Evolutionary conservation across 148 eudicot species (phyloP), one percentile per base, ranked within the genome.

Genomic region (Talinum fruticosum): DNA sequence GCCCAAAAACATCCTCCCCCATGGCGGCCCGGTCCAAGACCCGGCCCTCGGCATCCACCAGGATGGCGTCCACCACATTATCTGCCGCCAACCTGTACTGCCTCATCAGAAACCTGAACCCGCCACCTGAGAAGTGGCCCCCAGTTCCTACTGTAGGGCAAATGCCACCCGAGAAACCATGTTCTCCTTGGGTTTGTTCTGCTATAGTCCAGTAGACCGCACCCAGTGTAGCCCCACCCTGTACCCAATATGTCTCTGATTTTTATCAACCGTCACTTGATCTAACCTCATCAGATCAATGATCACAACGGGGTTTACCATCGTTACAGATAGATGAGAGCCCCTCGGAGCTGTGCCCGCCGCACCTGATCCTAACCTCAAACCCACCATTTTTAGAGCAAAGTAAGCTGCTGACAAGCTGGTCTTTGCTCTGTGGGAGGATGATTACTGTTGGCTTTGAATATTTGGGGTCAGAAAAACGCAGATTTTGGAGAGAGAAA

Each of bases 1-100:
- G 93, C 91, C 91, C 93, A 90, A 65, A 90, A n/a, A 90, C 88
- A 18, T 90, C 90, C 72, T 90, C 90, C 32, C 89, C 93, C 93
- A 90, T 88, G 28, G 82, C 53, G 8, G 72, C 85, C 36, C 90
- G 76, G 62, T 90, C 81, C 65, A 89, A 33, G 57, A 87, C 36
- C 78, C 69, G 66, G 62, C 93, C 93, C 1, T 86, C 76, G 1
- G 86, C 86, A 71, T 76, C 83, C 4, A 90, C 44, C 1, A 90
- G 75, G 37, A 88, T 24, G 0, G 85, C 89, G 18, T 90, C 93
- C 51, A 88, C 77, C 32, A 90, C 89, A 59, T 88, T 90, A 68
- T 90, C 93, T 0, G 93, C 93, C 4, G 91, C 88, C 15, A 90
- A 81, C 5, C 93, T 89, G 14, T 88, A 85, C 73, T 86, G 88